phyloP scores from a whole-genome alignment of 139 green algal genomes.

The Monoraphidium neglectum region DNA sequence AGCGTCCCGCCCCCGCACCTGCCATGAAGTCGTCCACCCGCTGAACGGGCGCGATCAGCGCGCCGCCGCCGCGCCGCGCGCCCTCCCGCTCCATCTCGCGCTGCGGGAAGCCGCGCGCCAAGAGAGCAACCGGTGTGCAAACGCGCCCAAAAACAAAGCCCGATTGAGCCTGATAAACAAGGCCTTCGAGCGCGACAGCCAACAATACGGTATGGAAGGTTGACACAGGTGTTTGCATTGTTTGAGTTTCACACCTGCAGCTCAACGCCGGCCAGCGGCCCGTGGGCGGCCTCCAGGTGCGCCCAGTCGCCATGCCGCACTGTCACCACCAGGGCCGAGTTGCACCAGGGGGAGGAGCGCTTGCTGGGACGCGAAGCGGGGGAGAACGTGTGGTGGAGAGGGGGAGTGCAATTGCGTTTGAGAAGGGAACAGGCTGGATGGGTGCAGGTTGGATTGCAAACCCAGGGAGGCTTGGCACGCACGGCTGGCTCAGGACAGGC shows the following conservation, averaged over 20 bases:
- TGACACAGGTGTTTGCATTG: too few relatives aligned
- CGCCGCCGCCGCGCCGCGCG: conserved; percentile 64
- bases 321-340: conserved; percentile 74
- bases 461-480: too few relatives aligned
- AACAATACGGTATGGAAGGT: too few relatives aligned
- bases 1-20: too few relatives aligned
- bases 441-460: too few relatives aligned
- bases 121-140: too few relatives aligned
- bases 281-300: conserved; percentile 47
- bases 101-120: too few relatives aligned
- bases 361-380: conserved; percentile 20
- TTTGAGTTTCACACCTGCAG: conserved; percentile 74
- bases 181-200: too few relatives aligned
- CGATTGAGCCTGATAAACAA: too few relatives aligned
- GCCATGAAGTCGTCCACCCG: conserved; percentile 75
- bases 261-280: conserved; percentile 65
- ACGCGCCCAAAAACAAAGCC: too few relatives aligned
- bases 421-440: background rate
- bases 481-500: too few relatives aligned
- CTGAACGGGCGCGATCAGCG: conserved; percentile 74
- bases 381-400: background rate
- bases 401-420: background rate
- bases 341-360: conserved; percentile 74
- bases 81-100: conserved; percentile 41
- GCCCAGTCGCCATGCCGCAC: conserved; percentile 67